phyloP scores from a whole-genome alignment of 805 yeast species.

The Scheffersomyces coipomensis region DNA sequence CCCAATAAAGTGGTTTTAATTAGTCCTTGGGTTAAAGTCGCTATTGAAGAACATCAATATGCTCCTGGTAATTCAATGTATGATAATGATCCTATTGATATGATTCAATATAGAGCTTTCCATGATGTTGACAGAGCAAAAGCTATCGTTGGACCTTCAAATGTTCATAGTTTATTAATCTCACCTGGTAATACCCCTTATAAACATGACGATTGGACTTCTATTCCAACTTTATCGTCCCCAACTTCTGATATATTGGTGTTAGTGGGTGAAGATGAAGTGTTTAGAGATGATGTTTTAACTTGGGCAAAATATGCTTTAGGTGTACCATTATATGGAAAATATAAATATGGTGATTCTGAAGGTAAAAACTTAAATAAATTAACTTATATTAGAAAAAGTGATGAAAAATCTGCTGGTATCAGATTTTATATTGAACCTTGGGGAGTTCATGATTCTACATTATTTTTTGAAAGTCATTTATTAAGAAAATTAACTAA shows the following conservation, averaged over 20 bases:
- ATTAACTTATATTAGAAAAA: constrained; percentile 16
- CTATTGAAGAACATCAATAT: constrained; percentile 17
- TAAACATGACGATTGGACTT: constrained; percentile 27
- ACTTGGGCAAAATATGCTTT: constrained; percentile 34
- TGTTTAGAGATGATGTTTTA: constrained; percentile 38
- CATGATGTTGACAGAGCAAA: constrained; percentile 3
- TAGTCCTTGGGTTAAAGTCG: constrained; percentile 39
- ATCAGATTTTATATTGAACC: constrained; percentile 28
- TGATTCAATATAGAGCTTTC: constrained; percentile 14
- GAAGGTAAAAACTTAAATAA: constrained; percentile 13
- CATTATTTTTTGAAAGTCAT: constrained; percentile 24
- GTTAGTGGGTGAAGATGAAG: constrained; percentile 41
- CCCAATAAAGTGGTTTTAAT: constrained; percentile 27
- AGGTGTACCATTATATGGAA: constrained; percentile 20
- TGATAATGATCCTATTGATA: constrained; percentile 23
- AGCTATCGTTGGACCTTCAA: not conserved
- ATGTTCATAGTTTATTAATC: constrained; percentile 5
- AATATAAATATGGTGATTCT: constrained; percentile 24
- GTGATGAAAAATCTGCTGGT: constrained; percentile 15
- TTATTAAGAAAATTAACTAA: constrained; percentile 8
- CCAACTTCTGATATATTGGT: constrained; percentile 26
- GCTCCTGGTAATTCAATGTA: constrained; percentile 32
- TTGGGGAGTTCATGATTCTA: constrained; percentile 36
- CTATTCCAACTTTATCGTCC: constrained; percentile 27
- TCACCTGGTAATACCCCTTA: constrained; percentile 26